phyloP scores from a whole-genome alignment of 1,284 basidiomycete species.

The Cutaneotrichosporon spelunceum region DNA sequence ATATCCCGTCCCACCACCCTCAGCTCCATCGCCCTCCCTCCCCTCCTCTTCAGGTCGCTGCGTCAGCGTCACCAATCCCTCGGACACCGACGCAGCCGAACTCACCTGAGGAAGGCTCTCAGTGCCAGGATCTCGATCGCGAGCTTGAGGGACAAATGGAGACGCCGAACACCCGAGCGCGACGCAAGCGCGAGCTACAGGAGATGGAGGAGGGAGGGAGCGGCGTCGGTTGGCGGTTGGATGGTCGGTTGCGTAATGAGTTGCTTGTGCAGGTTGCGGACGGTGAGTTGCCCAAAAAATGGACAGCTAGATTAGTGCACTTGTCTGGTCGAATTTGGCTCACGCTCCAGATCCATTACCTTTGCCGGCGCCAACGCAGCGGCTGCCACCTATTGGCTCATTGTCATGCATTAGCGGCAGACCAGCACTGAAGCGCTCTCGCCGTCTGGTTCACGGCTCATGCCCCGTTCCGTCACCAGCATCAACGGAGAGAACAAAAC shows the following conservation, averaged over 20 bases:
- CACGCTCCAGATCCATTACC: conserved; percentile 12
- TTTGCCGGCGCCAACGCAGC: conserved; percentile 19
- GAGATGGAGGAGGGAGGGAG: conserved; percentile 10
- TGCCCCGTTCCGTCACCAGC: background rate
- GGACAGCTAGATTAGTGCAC: background rate
- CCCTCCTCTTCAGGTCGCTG: background rate
- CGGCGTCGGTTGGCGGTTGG: conserved; percentile 18
- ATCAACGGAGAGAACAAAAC: conserved; percentile 6
- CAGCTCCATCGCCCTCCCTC: background rate
- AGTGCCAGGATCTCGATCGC: background rate
- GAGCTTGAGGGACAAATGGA: background rate
- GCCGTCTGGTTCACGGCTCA: background rate
- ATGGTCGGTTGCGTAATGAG: conserved; percentile 12
- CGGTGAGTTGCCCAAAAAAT: background rate
- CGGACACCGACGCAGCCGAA: conserved; percentile 7
- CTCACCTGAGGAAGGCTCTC: background rate
- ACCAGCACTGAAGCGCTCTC: conserved; percentile 10
- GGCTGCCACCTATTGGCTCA: conserved; percentile 8
- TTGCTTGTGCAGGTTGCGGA: background rate
- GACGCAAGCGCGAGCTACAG: background rate
- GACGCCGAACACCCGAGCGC: conserved; percentile 7
- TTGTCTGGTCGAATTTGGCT: no score
- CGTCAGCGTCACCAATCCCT: background rate
- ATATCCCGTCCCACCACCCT: background rate
- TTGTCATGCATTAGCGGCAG: conserved; percentile 1